Percentiles rank a stretch among this genome's conserved stretches.
Evolutionary conservation across 257 asterid genomes (phyloP).

Genomic region (Solanum virginianum): DNA sequence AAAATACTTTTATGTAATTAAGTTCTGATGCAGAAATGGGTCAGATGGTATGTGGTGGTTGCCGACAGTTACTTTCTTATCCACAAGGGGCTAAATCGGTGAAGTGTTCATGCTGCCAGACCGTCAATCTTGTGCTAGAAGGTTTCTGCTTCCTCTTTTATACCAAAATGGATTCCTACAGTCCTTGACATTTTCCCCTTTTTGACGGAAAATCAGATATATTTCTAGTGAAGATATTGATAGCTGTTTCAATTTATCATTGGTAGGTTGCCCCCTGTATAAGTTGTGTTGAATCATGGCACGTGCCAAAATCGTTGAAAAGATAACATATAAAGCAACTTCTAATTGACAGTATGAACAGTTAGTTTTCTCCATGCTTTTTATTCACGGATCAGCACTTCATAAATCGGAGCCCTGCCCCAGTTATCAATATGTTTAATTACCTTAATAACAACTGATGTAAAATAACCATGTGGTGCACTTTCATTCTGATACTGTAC

Average conservation of each 20-base stretch:
- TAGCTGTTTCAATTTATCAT: background rate
- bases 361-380: background rate
- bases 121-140: slow-evolving; percentile 72
- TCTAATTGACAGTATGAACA: background rate
- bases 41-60: slow-evolving; percentile 87
- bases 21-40: slow-evolving; percentile 44
- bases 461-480: background rate
- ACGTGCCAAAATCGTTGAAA: background rate
- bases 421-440: background rate
- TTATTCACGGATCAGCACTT: background rate
- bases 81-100: slow-evolving; percentile 75
- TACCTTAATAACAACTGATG: background rate
- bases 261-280: background rate
- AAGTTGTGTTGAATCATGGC: background rate
- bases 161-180: background rate
- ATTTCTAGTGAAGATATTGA: background rate
- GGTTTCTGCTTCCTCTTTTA: slow-evolving; percentile 26
- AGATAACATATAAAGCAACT: background rate
- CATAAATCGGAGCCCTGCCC: background rate
- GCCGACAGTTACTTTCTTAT: slow-evolving; percentile 63
- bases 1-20: background rate
- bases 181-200: background rate
- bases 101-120: slow-evolving; percentile 72
- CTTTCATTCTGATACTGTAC: background rate
- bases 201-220: background rate